Evolutionary conservation across 2,329 filamentous ascomycete genomes (phyloP).

Genomic region (Ascochyta koolunga): DNA sequence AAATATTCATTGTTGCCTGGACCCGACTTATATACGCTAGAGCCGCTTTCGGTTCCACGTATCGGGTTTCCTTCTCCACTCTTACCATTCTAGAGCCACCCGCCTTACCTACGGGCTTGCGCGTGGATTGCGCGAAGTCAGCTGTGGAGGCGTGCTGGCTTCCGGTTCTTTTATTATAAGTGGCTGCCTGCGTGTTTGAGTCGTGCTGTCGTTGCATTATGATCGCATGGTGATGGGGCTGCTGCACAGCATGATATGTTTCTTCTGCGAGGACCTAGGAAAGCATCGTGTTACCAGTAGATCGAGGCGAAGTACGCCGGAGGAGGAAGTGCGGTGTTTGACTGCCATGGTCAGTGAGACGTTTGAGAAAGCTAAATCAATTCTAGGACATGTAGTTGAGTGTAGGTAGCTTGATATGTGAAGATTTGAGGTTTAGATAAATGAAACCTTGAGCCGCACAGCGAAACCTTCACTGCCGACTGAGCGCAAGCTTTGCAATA

Average conservation of each 20-base stretch:
- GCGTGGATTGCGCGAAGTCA: slow-evolving; percentile 8
- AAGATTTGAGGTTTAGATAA: neutral
- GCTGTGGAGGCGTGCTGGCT: neutral
- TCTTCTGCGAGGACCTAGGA: no score
- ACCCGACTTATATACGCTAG: neutral
- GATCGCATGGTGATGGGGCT: no score
- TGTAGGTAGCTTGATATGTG: neutral
- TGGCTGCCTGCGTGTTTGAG: neutral
- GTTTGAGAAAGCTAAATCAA: no score
- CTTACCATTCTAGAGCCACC: neutral
- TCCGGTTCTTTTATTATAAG: neutral
- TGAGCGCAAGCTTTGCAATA: neutral
- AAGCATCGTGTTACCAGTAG: no score
- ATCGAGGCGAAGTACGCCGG: no score
- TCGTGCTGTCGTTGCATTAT: neutral
- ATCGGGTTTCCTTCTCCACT: no score
- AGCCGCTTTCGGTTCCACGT: neutral
- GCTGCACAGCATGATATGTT: no score
- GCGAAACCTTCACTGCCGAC: neutral
- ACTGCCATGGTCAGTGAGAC: no score
- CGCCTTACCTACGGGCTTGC: neutral
- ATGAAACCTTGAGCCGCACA: neutral
- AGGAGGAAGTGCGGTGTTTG: no score
- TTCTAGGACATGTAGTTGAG: no score
- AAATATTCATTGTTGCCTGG: slow-evolving; percentile 3